Evolutionary conservation across 768 basidiomycete species (phyloP), one percentile per base, ranked within the genome.

Genomic region (Floccularia luteovirens): DNA sequence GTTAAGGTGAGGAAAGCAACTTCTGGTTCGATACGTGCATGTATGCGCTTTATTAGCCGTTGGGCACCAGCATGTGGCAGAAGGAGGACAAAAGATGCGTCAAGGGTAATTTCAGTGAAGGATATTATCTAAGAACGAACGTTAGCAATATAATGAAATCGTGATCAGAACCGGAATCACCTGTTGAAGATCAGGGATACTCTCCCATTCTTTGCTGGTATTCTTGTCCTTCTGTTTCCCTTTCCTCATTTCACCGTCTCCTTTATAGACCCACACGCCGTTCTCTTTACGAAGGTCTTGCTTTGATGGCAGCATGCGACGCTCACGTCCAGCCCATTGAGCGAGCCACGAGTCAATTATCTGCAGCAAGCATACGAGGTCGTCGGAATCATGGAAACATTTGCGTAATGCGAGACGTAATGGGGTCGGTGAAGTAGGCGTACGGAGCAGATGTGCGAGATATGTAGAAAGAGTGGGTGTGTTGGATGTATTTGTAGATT

Each of bases 31-130:
- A 88, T 60, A 21, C 70, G 66, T 1, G 67, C 56, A 25, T 72
- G 62, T 23, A 86, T 58, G 6, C 53, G 57, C 20, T 61, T 67
- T 16, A 90, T 62, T 19, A 77, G 47, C 17, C 52, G 48, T 48
- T 85, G 76, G 3, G 81, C 68, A 0, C 79, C 77, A 11, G 70
- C 56, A 50, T 87, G 68, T 44, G 82, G 77, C 10, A 90, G 63
- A 16, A 90, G 65, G 1, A 69, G 59, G 33, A 89, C 66, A 54
- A 85, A 86, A 10, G 75, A 79, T 0, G 85, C 71, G 56, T 90
- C 88, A 20, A 90, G 66, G 40, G 88, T 54, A 4, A 67, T 62
- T 58, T 83, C 79, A 5, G 82, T 52, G 62, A 89, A 82, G 0
- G 55, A 46, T 17, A 81, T 55, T 38, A 79, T 60, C 82, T 86